Base-by-base conservation (phyloP, 768 basidiomycete genomes). In the Lyophyllum semitale region DNA sequence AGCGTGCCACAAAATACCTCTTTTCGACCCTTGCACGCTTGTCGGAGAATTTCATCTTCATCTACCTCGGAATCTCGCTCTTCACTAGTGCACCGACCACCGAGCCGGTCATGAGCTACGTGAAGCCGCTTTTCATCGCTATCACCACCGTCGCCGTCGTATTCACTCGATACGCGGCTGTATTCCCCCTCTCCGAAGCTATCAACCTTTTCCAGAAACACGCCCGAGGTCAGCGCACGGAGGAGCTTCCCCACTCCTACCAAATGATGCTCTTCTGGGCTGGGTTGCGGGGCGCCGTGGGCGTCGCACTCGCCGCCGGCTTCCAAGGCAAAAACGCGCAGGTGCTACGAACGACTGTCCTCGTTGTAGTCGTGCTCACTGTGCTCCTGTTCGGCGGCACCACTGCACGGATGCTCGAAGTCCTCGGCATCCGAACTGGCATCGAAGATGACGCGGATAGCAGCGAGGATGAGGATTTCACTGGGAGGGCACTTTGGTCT, bases 181-280 rank as follows among this genome's bases (percentile, higher is more conserved):
- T 98, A 17, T 98, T 98, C 79, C 96, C 96, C 1, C 81, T 98
- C 17, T 93, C 94, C 3, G 91, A 95, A 63, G 83, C 83, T 25
- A 97, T 99, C 85, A 99, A 99, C 75, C 80, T 97, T 60, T 87
- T 98, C 79, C 89, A 87, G 63, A 75, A 72, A 55, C 91, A 95
- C 57, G 87, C 84, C 2, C 84, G 93, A 1, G 94, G 94, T 1
- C 91, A 95, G 65, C 83, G 94, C 38, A 74, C 81, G 22, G 95
- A 97, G 60, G 95, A 98, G 62, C 76, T 99, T 4, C 95, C 97
- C 1, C 95, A 98, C 70, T 95, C 94, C 11, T 98, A 99, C 66
- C 95, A 98, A 64, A 96, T 98, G 93, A 97, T 98, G 95, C 75
- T 98, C 15, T 98, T 98, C 73, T 99, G 96, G 97, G 96, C 96